phyloP scores from a whole-genome alignment of 2,329 filamentous ascomycete genomes.

The Ceratocystiopsis brevicomis region DNA sequence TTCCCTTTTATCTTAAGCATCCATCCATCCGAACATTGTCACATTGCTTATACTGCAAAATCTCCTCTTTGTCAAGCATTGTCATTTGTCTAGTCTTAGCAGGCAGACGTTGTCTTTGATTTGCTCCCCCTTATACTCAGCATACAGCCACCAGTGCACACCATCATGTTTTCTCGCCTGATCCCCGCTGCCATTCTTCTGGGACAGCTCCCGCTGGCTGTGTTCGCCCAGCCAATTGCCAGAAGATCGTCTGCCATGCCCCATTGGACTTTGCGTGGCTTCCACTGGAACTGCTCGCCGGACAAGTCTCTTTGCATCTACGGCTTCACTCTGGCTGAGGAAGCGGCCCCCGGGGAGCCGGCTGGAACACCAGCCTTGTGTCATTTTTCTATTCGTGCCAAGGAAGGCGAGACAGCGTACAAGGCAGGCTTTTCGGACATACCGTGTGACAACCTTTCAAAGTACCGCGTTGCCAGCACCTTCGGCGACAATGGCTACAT shows the following conservation, averaged over 20 bases:
- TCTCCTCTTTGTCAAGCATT: too few relatives aligned
- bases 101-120: too few relatives aligned
- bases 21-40: too few relatives aligned
- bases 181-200: slow-evolving; percentile 1
- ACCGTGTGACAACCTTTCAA: slow-evolving; percentile 4
- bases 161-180: slow-evolving; percentile 5
- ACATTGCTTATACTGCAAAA: too few relatives aligned
- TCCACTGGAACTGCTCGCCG: slow-evolving; percentile 7
- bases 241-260: neutral
- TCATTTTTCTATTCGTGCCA: slow-evolving; percentile 2
- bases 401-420: neutral
- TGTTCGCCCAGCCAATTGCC: neutral
- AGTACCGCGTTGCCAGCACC: slow-evolving; percentile 9
- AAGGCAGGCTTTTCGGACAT: slow-evolving; percentile 5
- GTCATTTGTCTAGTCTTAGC: too few relatives aligned
- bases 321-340: slow-evolving; percentile 7
- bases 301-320: slow-evolving; percentile 8
- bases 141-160: too few relatives aligned
- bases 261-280: slow-evolving; percentile 7
- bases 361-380: slow-evolving; percentile 1
- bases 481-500: slow-evolving; percentile 10
- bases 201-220: neutral
- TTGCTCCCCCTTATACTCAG: too few relatives aligned
- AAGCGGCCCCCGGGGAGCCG: neutral
- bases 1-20: too few relatives aligned